Percentiles rank a stretch among this genome's conserved stretches.
Evolutionary conservation across 345 rosid species (phyloP).

Genomic region (Eucalyptus rudis): DNA sequence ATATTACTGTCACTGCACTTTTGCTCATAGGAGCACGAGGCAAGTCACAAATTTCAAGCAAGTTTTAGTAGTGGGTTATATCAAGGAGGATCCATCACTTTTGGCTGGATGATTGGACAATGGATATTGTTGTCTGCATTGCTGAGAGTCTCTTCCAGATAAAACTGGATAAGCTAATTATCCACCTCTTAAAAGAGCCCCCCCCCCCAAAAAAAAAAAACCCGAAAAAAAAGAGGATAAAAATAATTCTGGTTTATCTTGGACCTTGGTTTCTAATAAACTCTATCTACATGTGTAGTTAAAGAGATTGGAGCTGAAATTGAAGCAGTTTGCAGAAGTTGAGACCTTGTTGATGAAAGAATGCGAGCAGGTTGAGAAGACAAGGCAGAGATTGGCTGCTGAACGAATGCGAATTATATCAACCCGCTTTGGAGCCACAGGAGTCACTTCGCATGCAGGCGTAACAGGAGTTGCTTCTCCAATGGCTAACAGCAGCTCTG

Average conservation of each 20-base stretch:
- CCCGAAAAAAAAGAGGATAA: neutral
- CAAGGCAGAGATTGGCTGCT: conserved; percentile 71
- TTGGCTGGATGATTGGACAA: neutral
- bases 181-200: neutral
- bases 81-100: neutral
- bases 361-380: conserved; percentile 92
- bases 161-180: neutral
- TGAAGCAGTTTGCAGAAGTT: conserved; percentile 98
- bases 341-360: conserved; percentile 91
- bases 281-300: conserved; percentile 24
- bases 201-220: neutral
- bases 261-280: neutral
- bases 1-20: neutral
- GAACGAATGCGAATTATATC: conserved; percentile 64
- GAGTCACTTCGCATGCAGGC: conserved; percentile 22
- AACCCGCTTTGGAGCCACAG: conserved; percentile 43
- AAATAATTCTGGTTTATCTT: neutral
- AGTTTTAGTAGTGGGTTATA: neutral
- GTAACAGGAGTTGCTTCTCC: conserved; percentile 25
- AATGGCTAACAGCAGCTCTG: conserved; percentile 25
- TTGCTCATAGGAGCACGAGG: neutral
- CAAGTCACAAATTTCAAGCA: neutral
- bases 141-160: neutral
- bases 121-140: neutral
- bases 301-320: conserved; percentile 93